These are phyloP conservation scores for Amylostereum areolatum DNA, from an alignment of 1,284 basidiomycete species.

Conservation along the genomic window DNA sequence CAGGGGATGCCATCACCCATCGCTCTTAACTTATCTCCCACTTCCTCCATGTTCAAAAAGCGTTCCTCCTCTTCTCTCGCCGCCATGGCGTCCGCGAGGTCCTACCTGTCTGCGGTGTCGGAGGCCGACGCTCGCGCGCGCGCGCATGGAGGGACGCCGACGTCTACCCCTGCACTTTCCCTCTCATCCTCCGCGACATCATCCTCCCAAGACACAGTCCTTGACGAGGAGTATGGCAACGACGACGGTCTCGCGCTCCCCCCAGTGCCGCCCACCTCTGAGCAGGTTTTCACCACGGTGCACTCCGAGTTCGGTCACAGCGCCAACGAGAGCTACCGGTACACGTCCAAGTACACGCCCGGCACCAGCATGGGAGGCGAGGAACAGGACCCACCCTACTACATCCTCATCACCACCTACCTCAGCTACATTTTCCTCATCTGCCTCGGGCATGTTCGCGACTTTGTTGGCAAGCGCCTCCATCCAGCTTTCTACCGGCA, in stretches of 20 bases:
- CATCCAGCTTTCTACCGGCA: constrained; percentile 72
- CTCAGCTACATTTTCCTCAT: constrained; percentile 88
- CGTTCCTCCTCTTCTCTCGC: constrained; percentile 37
- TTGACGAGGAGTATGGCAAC: constrained; percentile 48
- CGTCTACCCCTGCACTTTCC: constrained; percentile 62
- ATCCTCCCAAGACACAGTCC: constrained; percentile 56
- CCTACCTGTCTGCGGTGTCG: constrained; percentile 67
- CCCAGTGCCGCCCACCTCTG: constrained; percentile 61
- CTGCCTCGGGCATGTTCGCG: constrained; percentile 86
- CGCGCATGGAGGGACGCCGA: constrained; percentile 33
- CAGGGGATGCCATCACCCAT: constrained; percentile 45
- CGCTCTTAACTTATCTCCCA: constrained; percentile 37
- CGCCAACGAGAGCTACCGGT: constrained; percentile 63
- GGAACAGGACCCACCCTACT: constrained; percentile 83
- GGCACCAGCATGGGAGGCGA: constrained; percentile 46
- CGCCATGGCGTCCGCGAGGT: constrained; percentile 55
- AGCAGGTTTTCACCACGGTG: constrained; percentile 67
- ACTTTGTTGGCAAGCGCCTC: constrained; percentile 91
- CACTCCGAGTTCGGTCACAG: constrained; percentile 89
- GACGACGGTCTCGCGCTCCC: constrained; percentile 53
- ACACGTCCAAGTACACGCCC: constrained; percentile 55
- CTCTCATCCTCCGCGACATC: constrained; percentile 61
- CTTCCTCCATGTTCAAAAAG: constrained; percentile 59
- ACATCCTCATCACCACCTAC: constrained; percentile 89
- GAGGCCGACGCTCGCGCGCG: constrained; percentile 61